phyloP scores from a whole-genome alignment of 75 land plant species.

The Picea sitchensis region DNA sequence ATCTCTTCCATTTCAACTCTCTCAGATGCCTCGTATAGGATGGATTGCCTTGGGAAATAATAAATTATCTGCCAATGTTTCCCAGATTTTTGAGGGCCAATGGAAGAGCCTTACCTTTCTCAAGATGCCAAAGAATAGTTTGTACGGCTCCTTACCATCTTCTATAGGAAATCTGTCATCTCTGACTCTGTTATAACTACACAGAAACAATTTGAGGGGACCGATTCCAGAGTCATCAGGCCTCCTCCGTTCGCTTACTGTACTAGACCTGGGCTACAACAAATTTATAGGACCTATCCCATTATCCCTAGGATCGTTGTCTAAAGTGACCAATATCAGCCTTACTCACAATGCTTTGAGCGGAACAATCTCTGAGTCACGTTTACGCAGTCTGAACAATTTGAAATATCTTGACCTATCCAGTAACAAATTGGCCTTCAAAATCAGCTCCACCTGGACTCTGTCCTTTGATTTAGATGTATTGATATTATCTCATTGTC shows the following conservation, averaged over 20 bases:
- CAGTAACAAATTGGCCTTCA: background rate
- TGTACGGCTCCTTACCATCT: constrained; percentile 27
- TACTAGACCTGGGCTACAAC: constrained; percentile 48
- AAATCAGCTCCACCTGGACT: background rate
- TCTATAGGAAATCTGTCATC: constrained; percentile 7
- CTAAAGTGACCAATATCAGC: background rate
- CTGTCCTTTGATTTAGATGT: background rate
- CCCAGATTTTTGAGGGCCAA: background rate
- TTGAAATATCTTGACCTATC: background rate
- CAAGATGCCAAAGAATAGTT: background rate
- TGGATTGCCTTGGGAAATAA: background rate
- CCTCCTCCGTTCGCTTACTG: constrained; percentile 29
- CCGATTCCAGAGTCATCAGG: constrained; percentile 51
- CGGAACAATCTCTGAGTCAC: background rate
- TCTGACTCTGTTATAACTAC: constrained; percentile 25
- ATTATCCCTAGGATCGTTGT: constrained; percentile 35
- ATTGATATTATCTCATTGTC: background rate
- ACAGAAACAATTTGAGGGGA: constrained; percentile 41
- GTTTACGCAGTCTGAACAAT: background rate
- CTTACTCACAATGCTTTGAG: background rate
- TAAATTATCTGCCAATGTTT: background rate
- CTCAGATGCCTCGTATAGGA: background rate
- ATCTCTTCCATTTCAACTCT: background rate
- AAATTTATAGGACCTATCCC: constrained; percentile 57
- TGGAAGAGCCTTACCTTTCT: background rate